phyloP scores from a whole-genome alignment of 257 asterid genomes.

The Galeopsis tetrahit region DNA sequence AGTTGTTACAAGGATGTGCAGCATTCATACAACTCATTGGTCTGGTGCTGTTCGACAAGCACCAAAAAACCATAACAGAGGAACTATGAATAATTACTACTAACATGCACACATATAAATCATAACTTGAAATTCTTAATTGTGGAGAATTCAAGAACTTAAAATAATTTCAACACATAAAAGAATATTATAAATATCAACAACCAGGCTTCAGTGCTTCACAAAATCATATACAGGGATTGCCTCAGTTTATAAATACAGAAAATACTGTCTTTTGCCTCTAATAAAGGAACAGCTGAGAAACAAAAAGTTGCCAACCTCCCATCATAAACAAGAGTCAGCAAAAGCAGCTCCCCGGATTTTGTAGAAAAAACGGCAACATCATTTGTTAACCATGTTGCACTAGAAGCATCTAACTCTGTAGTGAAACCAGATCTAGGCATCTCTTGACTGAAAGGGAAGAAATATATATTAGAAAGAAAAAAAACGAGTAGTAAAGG shows the following conservation, averaged over 20 bases:
- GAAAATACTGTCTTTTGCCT: slow-evolving; percentile 20
- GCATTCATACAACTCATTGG: neutral
- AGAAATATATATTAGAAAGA: slow-evolving; percentile 34
- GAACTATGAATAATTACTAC: slow-evolving; percentile 4
- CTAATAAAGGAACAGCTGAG: slow-evolving; percentile 24
- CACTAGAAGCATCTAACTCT: slow-evolving; percentile 94
- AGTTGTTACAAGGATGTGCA: slow-evolving; percentile 6
- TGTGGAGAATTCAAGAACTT: neutral
- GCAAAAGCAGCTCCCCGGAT: slow-evolving; percentile 91
- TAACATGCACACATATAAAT: slow-evolving; percentile 1
- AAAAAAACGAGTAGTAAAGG: slow-evolving; percentile 18
- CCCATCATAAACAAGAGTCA: slow-evolving; percentile 90
- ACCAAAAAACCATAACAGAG: slow-evolving; percentile 18
- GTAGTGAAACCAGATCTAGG: slow-evolving; percentile 73
- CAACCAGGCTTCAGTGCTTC: slow-evolving; percentile 26
- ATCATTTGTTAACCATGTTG: slow-evolving; percentile 91
- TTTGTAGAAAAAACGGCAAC: slow-evolving; percentile 93
- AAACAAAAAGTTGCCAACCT: slow-evolving; percentile 56
- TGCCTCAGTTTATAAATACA: slow-evolving; percentile 17
- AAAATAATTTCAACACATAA: slow-evolving; percentile 21
- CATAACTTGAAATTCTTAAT: slow-evolving; percentile 10
- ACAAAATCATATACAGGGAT: slow-evolving; percentile 3
- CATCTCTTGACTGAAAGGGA: slow-evolving; percentile 73
- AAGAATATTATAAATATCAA: slow-evolving; percentile 15
- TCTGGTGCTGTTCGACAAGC: slow-evolving; percentile 17